Evolutionary conservation across 2,329 filamentous ascomycete genomes (phyloP).

Genomic region (Cladosporium sp.): DNA sequence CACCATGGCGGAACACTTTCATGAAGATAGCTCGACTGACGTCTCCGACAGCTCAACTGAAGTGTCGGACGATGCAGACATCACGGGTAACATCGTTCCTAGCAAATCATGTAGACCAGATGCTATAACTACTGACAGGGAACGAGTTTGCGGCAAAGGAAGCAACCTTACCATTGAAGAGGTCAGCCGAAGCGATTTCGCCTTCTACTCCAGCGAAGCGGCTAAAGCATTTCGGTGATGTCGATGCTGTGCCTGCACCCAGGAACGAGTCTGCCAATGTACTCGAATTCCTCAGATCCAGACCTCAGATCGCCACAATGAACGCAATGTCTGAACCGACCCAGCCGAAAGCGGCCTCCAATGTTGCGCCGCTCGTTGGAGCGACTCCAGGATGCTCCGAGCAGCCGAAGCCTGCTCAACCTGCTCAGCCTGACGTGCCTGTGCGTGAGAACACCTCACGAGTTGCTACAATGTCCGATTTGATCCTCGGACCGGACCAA

Average conservation of each 20-base stretch:
- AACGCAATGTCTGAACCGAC: background rate
- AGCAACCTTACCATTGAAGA: background rate
- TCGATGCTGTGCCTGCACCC: background rate
- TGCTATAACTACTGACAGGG: background rate
- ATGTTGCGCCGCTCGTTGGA: too few species aligned
- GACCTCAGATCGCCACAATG: constrained; percentile 18
- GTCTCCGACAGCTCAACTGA: constrained; percentile 4
- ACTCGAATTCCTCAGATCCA: constrained; percentile 19
- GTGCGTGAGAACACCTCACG: too few species aligned
- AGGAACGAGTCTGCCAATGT: background rate
- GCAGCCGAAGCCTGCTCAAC: too few species aligned
- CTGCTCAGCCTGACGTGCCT: too few species aligned
- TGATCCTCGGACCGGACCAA: too few species aligned
- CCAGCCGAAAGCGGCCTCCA: too few species aligned
- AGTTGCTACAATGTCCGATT: too few species aligned
- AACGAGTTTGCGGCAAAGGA: background rate
- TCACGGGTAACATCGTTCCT: constrained; percentile 37
- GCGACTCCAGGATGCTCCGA: too few species aligned
- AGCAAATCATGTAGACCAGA: background rate
- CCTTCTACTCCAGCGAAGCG: background rate
- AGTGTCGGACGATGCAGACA: constrained; percentile 41
- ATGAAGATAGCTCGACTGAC: constrained; percentile 3
- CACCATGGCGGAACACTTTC: constrained; percentile 32
- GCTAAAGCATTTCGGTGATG: background rate
- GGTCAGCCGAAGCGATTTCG: background rate